Evolutionary conservation across 805 yeast genomes (phyloP), one percentile per base, ranked within the genome.

Genomic region (Lachancea sp.): DNA sequence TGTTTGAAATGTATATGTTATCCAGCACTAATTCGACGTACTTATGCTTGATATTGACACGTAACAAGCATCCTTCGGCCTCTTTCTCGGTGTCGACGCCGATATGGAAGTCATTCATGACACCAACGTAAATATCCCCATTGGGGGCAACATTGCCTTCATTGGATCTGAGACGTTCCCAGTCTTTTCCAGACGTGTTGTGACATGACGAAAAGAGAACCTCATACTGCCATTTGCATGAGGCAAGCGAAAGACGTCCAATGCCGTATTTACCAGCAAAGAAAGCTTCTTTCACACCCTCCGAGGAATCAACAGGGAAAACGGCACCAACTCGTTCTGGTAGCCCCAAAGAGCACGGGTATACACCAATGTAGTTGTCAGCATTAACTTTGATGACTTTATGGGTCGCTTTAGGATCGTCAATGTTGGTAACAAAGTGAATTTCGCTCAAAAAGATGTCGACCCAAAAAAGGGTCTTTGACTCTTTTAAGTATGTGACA

Each of bases 91-190:
- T 52, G 12, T 58, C 61, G 12, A 49, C 42, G 15, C 37, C 48
- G 19, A 60, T 54, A 12, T 65, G 69, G 49, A 75, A 77, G 43
- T 77, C 77, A 17, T 70, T 69, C 95, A 88, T 88, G 16, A 89
- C 69, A 1, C 96, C 96, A 36, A 84, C 76, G 74, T 84, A 81
- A 37, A 87, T 72, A 7, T 49, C 50, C 1, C 96, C 95, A 53
- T 75, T 65, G 3, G 84, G 81, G 45, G 85, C 88, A 29, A 87
- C 74, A 34, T 76, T 73, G 0, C 96, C 96, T 56, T 88, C 97
- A 54, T 88, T 88, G 30, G 92, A 81, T 52, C 88, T 68, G 57
- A 74, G 58, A 33, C 60, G 63, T 17, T 35, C 45, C 33, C 48
- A 44, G 22, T 58, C 48, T 12, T 50, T 55, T 2, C 53, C 52